Base-by-base conservation (phyloP, 108 stramenopile species). In the Fragilaria radians region DNA sequence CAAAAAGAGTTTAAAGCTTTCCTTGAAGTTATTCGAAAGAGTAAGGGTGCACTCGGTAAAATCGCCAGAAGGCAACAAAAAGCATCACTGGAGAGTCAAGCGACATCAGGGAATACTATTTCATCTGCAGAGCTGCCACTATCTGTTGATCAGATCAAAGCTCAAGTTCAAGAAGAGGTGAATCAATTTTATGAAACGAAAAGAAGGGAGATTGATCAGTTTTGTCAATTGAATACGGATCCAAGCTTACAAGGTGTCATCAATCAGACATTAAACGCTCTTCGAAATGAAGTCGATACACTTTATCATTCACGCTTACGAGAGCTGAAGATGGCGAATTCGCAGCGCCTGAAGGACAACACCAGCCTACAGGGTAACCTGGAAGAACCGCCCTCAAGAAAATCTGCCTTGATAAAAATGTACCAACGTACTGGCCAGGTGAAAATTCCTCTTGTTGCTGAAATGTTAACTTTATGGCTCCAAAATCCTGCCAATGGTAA, bases 401-500 rank as follows among this genome's bases (percentile, higher is more conserved):
- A 85, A 52, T 63, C 74, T 18, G 69, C 89, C 23, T 72, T 97
- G 32, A 93, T 86, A 63, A 73, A 85, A 53, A 68, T 97, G 49
- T 97, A 93, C 62, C 57, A 73, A 7, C 62, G 86, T 4, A 89
- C 95, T 5, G 96, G 92, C 0, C 62, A 73, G 47, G 79, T 85
- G 32, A 98, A 98, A 57, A 70, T 96, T 27, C 78, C 76, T 3
- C 52, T 74, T 22, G 71, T 97, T 28, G 59, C 67, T 5, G 59
- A 77, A 11, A 76, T 90, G 70, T 66, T 96, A 17, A 72, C 73
- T 50, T 60, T 67, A 24, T 89, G 83, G 85, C 54, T 90, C 19
- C 58, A 74, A 11, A 91, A 94, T 49, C 78, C 85, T 28, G 74
- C 89, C 34, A 81, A 76, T 46, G 91, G 89, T 2, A 97, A 97